Base-by-base conservation (phyloP, 805 yeast genomes). In the Candida ortonii region DNA sequence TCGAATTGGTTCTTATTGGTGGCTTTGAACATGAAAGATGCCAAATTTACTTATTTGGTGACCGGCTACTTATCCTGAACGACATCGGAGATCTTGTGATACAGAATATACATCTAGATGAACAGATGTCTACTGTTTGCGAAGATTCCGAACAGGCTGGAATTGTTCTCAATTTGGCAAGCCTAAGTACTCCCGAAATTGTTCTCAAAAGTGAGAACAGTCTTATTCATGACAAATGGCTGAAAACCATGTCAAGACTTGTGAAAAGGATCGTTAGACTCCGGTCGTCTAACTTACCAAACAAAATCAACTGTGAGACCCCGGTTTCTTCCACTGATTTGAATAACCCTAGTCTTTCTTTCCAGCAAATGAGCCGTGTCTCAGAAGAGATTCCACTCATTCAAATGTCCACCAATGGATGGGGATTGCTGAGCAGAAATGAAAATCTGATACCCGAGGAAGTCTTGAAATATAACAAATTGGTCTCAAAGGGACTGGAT, bases 321-420 rank as follows among this genome's bases (percentile, higher is more conserved):
- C 37, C 46, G 6, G 23, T 21, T 17, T 36, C 39, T n/a, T 28
- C 14, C 5, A 10, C 24, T 1, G 41, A 33, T 13, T 37, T 33
- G 11, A 31, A 19, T 12, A 19, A 23, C 2, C 22, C 27, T n/a
- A 31, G 22, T n/a, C 16, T 30, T 2, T 33, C 28, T 13, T 25
- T 29, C 23, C 30, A 35, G 22, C 33, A 33, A 10, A 12, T 12
- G 10, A 13, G 11, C 10, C 28, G 37, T 13, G 37, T 47, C 15
- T 34, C 49, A n/a, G 26, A 28, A 12, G 38, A 44, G 15, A 31
- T 61, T 6, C 64, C 72, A 4, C 43, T 74, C 16, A 60, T 62
- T 20, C 76, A 74, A 46, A 53, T 76, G 41, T 70, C 82, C 1
- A 62, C 70, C 1, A 77, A 69, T 42, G 68, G 70, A 1, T 72